Evolutionary conservation across 2,329 filamentous ascomycete species (phyloP), one percentile per base, ranked within the genome.

Genomic region (Dichotomopilus funicola): DNA sequence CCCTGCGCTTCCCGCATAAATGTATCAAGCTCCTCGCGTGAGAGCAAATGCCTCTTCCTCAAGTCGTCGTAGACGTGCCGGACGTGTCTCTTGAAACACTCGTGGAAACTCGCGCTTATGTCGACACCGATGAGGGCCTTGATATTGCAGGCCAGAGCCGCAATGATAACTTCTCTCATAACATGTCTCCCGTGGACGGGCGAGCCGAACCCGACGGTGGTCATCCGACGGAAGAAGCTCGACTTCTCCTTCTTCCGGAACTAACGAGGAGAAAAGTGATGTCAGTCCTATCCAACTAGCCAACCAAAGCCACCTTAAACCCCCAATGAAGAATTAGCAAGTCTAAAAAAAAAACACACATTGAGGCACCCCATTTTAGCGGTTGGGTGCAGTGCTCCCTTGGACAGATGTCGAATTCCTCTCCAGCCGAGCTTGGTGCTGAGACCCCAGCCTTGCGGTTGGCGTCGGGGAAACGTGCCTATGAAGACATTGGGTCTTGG

Each of bases 1-100:
- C 75, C 74, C 62, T 85, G 82, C 1, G 71, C 71, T 1, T 68
- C 64, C 38, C 71, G 67, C n/a, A 86, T 66, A 65, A 84, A 86
- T 4, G 63, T 62, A 35, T 67, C 63, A 53, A 85, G 75, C 36
- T 70, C 69, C 6, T 71, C 69, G 11, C 68, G 66, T 4, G 71
- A 65, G 8, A 79, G 61, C 1, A 58, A 63, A 34, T 66, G 43
- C 51, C 65, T 58, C 5, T 68, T 71, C 46, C 76, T 71, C 37
- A 81, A 59, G 0, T 70, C 65, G 37, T 77, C 67, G 64, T 77
- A 85, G 35, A 82, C 65, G 43, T 68, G 69, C 52, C 73, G 68
- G 27, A 85, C 66, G 51, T 77, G 73, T 35, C 71, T 73, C 59
- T 76, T 73, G 56, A 83, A 76, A 33, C 72, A 70, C 42, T 75